Percentiles rank a stretch among this genome's conserved stretches.
These are phyloP conservation scores for Berberis vulgaris DNA, from an alignment of 164 flowering plant genomes.

Conservation along the genomic window DNA sequence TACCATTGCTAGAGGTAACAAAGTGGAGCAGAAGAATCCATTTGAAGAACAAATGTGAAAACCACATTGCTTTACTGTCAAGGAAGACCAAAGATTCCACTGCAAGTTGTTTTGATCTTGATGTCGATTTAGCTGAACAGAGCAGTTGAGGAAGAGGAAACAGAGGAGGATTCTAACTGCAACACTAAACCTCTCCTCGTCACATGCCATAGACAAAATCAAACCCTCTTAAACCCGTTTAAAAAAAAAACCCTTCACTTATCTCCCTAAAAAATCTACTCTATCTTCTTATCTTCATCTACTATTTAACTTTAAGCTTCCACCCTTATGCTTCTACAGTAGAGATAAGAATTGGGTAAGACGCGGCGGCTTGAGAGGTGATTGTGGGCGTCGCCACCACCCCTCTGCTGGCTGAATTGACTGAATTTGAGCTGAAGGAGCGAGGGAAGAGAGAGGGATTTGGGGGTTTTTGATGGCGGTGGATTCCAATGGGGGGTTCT, in stretches of 20 bases:
- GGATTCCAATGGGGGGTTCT: no score
- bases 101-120: no score
- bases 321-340: no score
- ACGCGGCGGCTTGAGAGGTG: no score
- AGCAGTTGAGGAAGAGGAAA: background rate
- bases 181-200: background rate
- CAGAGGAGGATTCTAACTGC: background rate
- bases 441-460: no score
- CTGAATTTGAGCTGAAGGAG: no score
- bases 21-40: constrained; percentile 3
- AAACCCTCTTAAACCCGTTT: background rate
- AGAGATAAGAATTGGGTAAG: no score
- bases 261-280: background rate
- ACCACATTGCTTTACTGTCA: constrained; percentile 1
- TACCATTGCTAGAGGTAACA: constrained; percentile 2
- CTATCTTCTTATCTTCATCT: background rate
- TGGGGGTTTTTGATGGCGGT: no score
- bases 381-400: no score
- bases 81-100: no score
- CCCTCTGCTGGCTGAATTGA: no score
- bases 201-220: constrained; percentile 11
- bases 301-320: no score
- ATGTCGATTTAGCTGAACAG: background rate
- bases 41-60: constrained; percentile 1
- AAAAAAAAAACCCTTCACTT: background rate